These are phyloP conservation scores for Colletotrichum sansevieriae DNA, from an alignment of 2,329 filamentous ascomycete genomes.

Conservation along the genomic window DNA sequence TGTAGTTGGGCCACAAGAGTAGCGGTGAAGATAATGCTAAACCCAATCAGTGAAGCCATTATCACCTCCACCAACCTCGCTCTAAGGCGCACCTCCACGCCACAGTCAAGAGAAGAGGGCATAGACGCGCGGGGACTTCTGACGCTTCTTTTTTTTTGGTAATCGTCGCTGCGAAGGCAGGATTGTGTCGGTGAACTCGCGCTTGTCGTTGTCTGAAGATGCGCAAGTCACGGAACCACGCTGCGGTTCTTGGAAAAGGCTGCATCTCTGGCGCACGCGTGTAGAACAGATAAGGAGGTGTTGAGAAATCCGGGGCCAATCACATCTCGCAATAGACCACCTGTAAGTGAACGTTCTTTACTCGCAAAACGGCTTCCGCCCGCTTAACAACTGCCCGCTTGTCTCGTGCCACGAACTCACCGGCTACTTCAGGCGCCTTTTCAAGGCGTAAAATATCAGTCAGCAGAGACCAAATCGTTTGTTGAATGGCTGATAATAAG, in stretches of 20 bases:
- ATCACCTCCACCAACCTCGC: conserved; percentile 36
- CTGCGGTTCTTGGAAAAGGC: conserved; percentile 7
- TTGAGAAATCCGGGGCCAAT: conserved; percentile 36
- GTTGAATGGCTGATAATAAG: conserved; percentile 10
- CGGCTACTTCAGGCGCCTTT: neutral
- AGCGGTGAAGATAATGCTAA: conserved; percentile 44
- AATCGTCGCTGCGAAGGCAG: conserved; percentile 10
- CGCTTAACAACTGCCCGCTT: conserved; percentile 2
- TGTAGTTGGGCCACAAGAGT: conserved; percentile 43
- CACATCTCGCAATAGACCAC: neutral
- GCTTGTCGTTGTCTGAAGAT: neutral
- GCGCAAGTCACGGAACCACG: neutral
- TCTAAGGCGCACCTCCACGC: conserved; percentile 38
- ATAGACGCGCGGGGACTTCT: neutral
- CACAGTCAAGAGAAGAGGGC: conserved; percentile 24
- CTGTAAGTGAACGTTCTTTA: neutral
- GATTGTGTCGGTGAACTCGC: conserved; percentile 26
- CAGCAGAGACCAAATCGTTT: neutral
- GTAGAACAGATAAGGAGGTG: too few species aligned
- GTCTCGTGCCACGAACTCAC: conserved; percentile 5
- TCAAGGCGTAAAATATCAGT: conserved; percentile 8
- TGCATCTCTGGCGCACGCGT: neutral
- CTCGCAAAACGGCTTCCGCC: conserved; percentile 1
- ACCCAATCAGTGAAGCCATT: conserved; percentile 40
- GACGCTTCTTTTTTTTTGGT: neutral